Conservation (phyloP, 2,329 filamentous ascomycete genomes). For the Cadophora gregata region DNA sequence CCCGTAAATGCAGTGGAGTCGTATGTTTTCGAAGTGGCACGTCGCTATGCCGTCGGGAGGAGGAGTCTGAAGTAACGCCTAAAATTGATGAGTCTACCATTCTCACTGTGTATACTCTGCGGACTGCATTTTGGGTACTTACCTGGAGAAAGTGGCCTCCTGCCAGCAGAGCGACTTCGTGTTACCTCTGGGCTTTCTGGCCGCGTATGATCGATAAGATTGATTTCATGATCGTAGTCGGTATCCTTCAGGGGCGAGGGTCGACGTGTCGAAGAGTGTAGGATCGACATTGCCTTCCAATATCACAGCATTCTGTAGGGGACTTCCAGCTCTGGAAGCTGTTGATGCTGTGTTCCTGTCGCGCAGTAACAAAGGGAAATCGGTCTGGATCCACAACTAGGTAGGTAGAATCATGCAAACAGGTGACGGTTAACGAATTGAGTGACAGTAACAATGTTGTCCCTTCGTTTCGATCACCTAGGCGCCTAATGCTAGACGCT, state of each 20-base stretch:
- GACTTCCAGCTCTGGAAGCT: constrained; percentile 2
- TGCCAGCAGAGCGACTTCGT: constrained; percentile 32
- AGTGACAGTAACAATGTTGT: constrained; percentile 5
- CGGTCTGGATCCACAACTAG: background rate
- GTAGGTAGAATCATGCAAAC: background rate
- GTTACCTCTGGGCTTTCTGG: constrained; percentile 16
- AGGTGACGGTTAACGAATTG: background rate
- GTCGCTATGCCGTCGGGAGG: constrained; percentile 37
- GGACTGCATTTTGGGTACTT: background rate
- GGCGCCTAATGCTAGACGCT: constrained; percentile 1
- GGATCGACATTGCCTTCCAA: constrained; percentile 38
- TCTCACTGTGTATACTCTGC: background rate
- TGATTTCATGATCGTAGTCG: constrained; percentile 75
- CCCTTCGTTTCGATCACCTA: background rate
- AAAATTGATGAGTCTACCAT: background rate
- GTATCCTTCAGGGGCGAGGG: constrained; percentile 59
- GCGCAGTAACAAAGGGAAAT: background rate
- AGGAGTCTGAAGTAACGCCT: constrained; percentile 33
- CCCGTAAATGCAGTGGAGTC: constrained; percentile 32
- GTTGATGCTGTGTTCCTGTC: constrained; percentile 9
- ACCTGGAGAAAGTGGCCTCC: constrained; percentile 20
- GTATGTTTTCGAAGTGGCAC: constrained; percentile 35
- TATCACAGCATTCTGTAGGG: constrained; percentile 14
- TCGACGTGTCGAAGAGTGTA: constrained; percentile 52
- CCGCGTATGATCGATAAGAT: constrained; percentile 60